These are phyloP conservation scores for Eimeria praecox DNA, from an alignment of 169 alveolate genomes.

Conservation along the genomic window DNA sequence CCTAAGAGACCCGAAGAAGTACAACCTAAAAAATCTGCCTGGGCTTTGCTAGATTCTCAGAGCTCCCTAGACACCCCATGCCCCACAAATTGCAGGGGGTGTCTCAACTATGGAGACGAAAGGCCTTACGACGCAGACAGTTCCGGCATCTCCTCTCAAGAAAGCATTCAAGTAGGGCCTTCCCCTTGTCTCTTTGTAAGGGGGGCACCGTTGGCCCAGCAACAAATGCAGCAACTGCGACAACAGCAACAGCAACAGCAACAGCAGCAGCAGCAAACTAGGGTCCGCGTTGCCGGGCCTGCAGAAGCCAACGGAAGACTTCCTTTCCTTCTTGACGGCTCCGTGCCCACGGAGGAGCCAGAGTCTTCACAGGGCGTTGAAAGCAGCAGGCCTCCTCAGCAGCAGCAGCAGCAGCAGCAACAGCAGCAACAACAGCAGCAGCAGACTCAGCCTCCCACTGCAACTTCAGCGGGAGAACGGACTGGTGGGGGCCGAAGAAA, in stretches of 20 bases:
- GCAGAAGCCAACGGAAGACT: constrained; percentile 65
- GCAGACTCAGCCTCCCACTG: not conserved
- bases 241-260: constrained; percentile 1
- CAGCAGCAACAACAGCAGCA: constrained; percentile 14
- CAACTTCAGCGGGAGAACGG: not conserved
- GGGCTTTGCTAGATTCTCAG: constrained; percentile 13
- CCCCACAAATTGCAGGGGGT: constrained; percentile 46
- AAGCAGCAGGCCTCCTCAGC: not conserved
- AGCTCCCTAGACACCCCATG: constrained; percentile 66
- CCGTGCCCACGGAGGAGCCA: not conserved
- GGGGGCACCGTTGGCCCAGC: constrained; percentile 55
- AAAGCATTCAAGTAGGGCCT: not conserved
- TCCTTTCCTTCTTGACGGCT: constrained; percentile 38
- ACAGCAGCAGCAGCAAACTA: constrained; percentile 21
- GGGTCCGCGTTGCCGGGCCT: constrained; percentile 31
- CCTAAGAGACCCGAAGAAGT: not conserved
- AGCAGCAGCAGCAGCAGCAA: constrained; percentile 12
- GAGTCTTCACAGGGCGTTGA: not conserved
- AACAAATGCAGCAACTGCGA: too few relatives aligned
- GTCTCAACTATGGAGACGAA: constrained; percentile 7
- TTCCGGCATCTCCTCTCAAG: constrained; percentile 41
- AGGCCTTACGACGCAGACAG: constrained; percentile 55
- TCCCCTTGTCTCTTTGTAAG: constrained; percentile 6
- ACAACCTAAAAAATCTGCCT: not conserved
- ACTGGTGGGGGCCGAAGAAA: not conserved